Evolutionary conservation across 1,139 yeast genomes (phyloP).

Genomic region (Pichia sp.): DNA sequence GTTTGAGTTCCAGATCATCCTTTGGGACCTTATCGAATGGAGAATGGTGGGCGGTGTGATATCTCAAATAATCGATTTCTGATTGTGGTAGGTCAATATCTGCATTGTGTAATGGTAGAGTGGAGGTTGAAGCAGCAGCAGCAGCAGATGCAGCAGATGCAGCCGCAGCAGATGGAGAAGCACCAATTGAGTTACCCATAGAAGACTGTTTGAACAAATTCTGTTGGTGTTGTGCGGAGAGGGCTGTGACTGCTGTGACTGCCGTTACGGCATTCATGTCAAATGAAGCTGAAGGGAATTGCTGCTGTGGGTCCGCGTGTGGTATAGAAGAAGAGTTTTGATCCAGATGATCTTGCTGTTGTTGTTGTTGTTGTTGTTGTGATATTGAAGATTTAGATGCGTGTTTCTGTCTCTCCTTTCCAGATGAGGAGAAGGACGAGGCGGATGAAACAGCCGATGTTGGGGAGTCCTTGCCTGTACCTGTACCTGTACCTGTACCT

Average conservation of each 20-base stretch:
- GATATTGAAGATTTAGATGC: not conserved
- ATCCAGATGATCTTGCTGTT: constrained; percentile 8
- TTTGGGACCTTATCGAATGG: constrained; percentile 31
- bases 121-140: not conserved
- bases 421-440: too few species aligned
- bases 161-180: not conserved
- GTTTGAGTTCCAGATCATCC: constrained; percentile 45
- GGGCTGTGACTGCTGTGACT: not conserved
- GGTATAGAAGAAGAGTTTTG: constrained; percentile 4
- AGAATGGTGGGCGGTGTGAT: constrained; percentile 22
- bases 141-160: not conserved
- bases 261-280: not conserved
- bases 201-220: too few species aligned
- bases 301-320: not conserved
- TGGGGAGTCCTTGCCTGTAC: constrained; percentile 4
- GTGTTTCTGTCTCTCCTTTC: not conserved
- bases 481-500: not conserved
- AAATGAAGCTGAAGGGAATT: constrained; percentile 2
- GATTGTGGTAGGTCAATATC: constrained; percentile 6
- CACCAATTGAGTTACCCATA: too few species aligned
- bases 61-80: constrained; percentile 23
- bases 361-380: constrained; percentile 5
- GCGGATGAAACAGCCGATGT: constrained; percentile 12
- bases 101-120: not conserved
- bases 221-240: too few species aligned